phyloP scores from a whole-genome alignment of 2,329 filamentous ascomycete species.

The Camptophora hylomeconis region DNA sequence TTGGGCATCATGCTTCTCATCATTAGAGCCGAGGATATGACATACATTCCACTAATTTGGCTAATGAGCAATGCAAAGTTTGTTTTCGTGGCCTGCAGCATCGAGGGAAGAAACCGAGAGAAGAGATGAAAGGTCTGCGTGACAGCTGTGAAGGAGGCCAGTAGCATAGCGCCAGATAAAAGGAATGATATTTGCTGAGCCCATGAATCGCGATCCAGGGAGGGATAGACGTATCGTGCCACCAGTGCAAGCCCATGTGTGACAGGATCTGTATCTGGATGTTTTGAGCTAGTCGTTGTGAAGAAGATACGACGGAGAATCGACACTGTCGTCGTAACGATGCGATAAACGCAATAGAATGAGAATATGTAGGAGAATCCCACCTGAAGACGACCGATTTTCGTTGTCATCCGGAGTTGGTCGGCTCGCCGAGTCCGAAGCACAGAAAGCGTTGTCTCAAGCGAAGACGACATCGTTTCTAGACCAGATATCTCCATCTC shows the following conservation, averaged over 20 bases:
- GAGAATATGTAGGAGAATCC: conserved; percentile 58
- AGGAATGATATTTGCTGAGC: conserved; percentile 74
- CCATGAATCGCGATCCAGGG: conserved; percentile 71
- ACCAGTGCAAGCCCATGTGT: conserved; percentile 70
- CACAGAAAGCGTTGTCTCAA: conserved; percentile 51
- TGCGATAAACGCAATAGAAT: conserved; percentile 73
- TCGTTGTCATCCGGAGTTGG: conserved; percentile 54
- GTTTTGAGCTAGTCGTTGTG: conserved; percentile 36
- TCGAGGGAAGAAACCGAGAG: conserved; percentile 55
- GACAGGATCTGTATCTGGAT: conserved; percentile 66
- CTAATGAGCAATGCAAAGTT: conserved; percentile 68
- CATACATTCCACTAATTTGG: conserved; percentile 73
- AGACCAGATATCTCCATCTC: conserved; percentile 67
- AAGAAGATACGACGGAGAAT: conserved; percentile 48
- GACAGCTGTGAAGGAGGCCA: conserved; percentile 68
- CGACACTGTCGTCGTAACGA: conserved; percentile 57
- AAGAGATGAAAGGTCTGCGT: conserved; percentile 78
- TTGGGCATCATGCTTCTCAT: conserved; percentile 64
- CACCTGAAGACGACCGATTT: conserved; percentile 50
- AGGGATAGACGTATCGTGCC: conserved; percentile 71
- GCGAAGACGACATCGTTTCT: conserved; percentile 62
- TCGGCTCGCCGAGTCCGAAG: conserved; percentile 51
- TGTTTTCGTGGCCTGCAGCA: conserved; percentile 62
- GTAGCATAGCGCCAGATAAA: conserved; percentile 68
- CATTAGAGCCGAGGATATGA: conserved; percentile 66